phyloP scores from a whole-genome alignment of 1,284 basidiomycete species.

The Apiotrichum laibachii region DNA sequence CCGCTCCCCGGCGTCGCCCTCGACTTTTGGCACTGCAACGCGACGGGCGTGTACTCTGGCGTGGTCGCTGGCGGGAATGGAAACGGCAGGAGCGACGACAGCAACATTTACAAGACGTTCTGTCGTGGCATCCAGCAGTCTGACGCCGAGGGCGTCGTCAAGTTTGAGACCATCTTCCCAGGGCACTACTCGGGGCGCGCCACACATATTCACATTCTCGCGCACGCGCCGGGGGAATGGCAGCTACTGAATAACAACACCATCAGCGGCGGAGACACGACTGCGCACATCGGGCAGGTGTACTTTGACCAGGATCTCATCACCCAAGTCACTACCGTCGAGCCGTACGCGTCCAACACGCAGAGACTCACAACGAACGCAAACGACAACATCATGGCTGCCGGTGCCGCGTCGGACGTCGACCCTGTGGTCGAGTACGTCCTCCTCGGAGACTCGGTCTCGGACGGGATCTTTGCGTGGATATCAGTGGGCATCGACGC shows the following conservation, averaged over 20 bases:
- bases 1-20: slow-evolving; percentile 66
- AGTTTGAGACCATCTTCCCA: slow-evolving; percentile 68
- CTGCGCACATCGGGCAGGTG: slow-evolving; percentile 53
- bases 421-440: slow-evolving; percentile 28
- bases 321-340: slow-evolving; percentile 43
- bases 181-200: slow-evolving; percentile 55
- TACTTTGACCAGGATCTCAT: slow-evolving; percentile 54
- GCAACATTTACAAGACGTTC: slow-evolving; percentile 55
- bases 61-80: slow-evolving; percentile 47
- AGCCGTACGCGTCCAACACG: slow-evolving; percentile 49
- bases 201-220: slow-evolving; percentile 28
- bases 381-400: slow-evolving; percentile 20
- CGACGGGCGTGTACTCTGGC: slow-evolving; percentile 54
- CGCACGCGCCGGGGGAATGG: slow-evolving; percentile 19
- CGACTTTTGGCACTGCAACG: slow-evolving; percentile 64
- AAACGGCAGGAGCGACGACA: slow-evolving; percentile 43
- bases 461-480: slow-evolving; percentile 28
- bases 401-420: slow-evolving; percentile 10
- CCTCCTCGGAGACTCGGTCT: slow-evolving; percentile 20
- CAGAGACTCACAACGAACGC: slow-evolving; percentile 15
- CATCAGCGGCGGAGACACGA: slow-evolving; percentile 41
- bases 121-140: slow-evolving; percentile 67
- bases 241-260: slow-evolving; percentile 31
- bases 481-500: slow-evolving; percentile 23
- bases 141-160: slow-evolving; percentile 63